phyloP scores from a whole-genome alignment of 106 monocot species.

The Hemerocallis citrina region DNA sequence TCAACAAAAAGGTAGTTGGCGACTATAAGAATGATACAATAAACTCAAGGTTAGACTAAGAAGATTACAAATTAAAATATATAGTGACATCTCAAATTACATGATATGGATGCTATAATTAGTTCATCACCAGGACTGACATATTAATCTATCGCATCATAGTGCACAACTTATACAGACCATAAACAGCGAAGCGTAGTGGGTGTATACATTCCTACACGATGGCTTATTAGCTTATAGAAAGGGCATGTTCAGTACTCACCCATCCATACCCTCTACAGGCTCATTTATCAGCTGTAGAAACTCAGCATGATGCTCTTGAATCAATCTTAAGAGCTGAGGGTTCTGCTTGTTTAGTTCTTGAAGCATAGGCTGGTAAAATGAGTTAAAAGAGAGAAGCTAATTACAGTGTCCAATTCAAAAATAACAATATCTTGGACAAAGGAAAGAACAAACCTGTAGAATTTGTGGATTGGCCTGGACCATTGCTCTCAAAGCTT shows the following conservation, averaged over 20 bases:
- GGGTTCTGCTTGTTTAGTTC: slow-evolving; percentile 94
- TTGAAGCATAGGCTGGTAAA: slow-evolving; percentile 90
- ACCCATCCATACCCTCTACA: slow-evolving; percentile 40
- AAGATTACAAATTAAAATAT: too few relatives aligned
- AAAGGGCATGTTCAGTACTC: background rate
- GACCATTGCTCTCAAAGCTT: slow-evolving; percentile 80
- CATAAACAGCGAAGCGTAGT: too few relatives aligned
- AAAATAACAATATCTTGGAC: background rate
- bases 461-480: slow-evolving; percentile 98
- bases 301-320: slow-evolving; percentile 92
- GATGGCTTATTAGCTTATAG: background rate
- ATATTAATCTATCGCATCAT: too few relatives aligned
- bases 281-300: slow-evolving; percentile 92
- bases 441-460: slow-evolving; percentile 46
- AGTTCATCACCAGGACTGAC: background rate
- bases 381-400: background rate
- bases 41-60: too few relatives aligned
- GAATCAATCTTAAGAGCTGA: slow-evolving; percentile 81
- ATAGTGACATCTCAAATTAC: background rate
- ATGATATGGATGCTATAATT: background rate
- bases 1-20: too few relatives aligned
- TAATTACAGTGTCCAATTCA: background rate
- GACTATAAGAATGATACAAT: too few relatives aligned
- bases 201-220: too few relatives aligned
- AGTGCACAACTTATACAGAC: too few relatives aligned